These are phyloP conservation scores for Colletotrichum gloeosporioides DNA, from an alignment of 2,329 filamentous ascomycete species.

Conservation along the genomic window DNA sequence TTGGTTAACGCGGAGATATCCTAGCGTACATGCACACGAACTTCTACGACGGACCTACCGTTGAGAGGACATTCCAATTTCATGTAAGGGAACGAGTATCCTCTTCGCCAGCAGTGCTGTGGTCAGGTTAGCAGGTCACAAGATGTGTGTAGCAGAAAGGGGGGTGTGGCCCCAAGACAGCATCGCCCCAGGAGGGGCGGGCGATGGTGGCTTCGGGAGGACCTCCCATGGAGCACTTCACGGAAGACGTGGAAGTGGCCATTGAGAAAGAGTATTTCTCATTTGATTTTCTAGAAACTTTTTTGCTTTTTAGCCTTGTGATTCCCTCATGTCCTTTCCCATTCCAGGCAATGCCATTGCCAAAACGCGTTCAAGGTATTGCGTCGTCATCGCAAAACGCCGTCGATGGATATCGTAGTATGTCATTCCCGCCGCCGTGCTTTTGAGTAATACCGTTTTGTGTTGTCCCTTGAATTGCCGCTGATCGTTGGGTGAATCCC, in stretches of 20 bases:
- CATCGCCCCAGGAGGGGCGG: neutral
- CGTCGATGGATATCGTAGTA: conserved; percentile 7
- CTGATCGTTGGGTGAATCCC: neutral
- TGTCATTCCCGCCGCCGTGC: neutral
- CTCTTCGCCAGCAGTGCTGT: neutral
- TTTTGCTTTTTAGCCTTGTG: conserved; percentile 32
- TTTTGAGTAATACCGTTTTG: neutral
- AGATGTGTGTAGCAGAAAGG: neutral
- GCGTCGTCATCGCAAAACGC: neutral
- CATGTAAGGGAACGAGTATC: neutral
- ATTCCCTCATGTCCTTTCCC: conserved; percentile 22
- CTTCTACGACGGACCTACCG: neutral
- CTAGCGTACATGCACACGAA: conserved; percentile 61
- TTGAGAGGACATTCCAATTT: conserved; percentile 24
- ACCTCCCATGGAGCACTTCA: conserved; percentile 81
- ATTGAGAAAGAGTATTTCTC: conserved; percentile 64
- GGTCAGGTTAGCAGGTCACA: conserved; percentile 8
- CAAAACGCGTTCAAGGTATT: conserved; percentile 8
- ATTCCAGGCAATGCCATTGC: conserved; percentile 6
- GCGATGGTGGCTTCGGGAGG: conserved; percentile 63
- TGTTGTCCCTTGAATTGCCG: conserved; percentile 18
- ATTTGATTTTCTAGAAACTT: conserved; percentile 28
- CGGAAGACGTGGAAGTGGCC: conserved; percentile 72
- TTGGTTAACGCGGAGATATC: conserved; percentile 88
- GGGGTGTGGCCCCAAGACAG: neutral